A percentile compares a stretch with the other conserved stretches of the same genome.
Conservation (phyloP, 148 eudicot species). For the Salicornia ramosissima region DNA sequence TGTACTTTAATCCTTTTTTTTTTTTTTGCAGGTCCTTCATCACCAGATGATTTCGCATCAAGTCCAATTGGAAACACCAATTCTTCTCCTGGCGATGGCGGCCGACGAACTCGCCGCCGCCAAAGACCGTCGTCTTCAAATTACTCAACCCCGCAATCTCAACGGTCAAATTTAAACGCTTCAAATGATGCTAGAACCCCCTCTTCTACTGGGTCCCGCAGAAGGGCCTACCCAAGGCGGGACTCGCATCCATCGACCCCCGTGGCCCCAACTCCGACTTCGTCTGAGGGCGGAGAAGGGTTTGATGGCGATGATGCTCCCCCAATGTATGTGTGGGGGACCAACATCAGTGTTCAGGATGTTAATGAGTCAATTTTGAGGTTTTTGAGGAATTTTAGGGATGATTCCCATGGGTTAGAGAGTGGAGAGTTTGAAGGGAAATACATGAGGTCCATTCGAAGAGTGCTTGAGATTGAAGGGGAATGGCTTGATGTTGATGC, state of each 20-base stretch:
- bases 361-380: conserved; percentile 71
- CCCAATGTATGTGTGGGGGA: conserved; percentile 93
- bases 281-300: conserved; percentile 74
- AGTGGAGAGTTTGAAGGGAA: conserved; percentile 67
- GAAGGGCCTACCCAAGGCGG: conserved; percentile 19
- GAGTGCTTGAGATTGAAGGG: conserved; percentile 80
- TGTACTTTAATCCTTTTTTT: background rate
- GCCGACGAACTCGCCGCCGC: conserved; percentile 36
- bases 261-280: conserved; percentile 43
- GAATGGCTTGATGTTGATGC: conserved; percentile 92
- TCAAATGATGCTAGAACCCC: conserved; percentile 23
- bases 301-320: conserved; percentile 66
- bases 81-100: conserved; percentile 56
- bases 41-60: conserved; percentile 64
- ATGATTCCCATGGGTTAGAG: conserved; percentile 29
- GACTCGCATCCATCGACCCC: conserved; percentile 23
- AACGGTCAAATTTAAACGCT: conserved; percentile 24
- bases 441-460: conserved; percentile 61
- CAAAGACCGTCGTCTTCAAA: conserved; percentile 35
- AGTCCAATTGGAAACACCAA: conserved; percentile 77
- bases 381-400: conserved; percentile 75
- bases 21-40: conserved; percentile 53
- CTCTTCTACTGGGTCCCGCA: conserved; percentile 26
- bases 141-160: conserved; percentile 33
- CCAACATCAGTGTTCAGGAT: conserved; percentile 89